Conservation (phyloP, 352 stramenopile species). For the Globisporangium mamillatum region DNA sequence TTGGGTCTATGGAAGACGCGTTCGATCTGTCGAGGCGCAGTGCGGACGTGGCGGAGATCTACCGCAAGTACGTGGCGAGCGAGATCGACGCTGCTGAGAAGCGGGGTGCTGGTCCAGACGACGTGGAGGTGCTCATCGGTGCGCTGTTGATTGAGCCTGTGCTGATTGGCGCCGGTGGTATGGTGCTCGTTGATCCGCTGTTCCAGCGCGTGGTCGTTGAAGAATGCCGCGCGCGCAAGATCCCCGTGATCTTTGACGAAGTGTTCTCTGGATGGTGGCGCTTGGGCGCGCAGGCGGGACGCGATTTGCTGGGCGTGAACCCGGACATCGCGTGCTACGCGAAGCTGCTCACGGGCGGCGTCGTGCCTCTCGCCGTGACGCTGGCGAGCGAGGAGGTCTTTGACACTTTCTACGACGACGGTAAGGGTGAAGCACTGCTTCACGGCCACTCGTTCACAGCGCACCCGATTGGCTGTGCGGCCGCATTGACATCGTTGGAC, state of each 20-base stretch:
- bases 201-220: constrained; percentile 90
- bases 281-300: constrained; percentile 80
- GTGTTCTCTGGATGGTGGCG: constrained; percentile 91
- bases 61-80: constrained; percentile 61
- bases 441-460: constrained; percentile 93
- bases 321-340: constrained; percentile 91
- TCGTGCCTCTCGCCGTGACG: constrained; percentile 85
- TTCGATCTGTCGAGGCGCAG: constrained; percentile 50
- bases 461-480: constrained; percentile 88
- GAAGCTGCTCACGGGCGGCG: constrained; percentile 89
- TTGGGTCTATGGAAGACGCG: constrained; percentile 44
- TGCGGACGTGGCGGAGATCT: constrained; percentile 37
- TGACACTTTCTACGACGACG: constrained; percentile 85
- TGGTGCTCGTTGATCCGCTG: constrained; percentile 90
- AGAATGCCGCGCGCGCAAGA: constrained; percentile 63
- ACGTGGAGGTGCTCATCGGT: constrained; percentile 46
- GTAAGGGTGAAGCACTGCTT: constrained; percentile 84
- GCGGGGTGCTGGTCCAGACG: constrained; percentile 16
- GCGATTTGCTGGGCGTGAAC: constrained; percentile 81
- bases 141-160: constrained; percentile 89
- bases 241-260: constrained; percentile 92
- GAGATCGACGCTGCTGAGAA: constrained; percentile 43
- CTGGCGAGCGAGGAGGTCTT: constrained; percentile 89
- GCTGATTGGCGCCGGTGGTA: constrained; percentile 85
- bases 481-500: constrained; percentile 83